These are phyloP conservation scores for Nitzschia putrida DNA, from an alignment of 108 stramenopile species.

Conservation along the genomic window DNA sequence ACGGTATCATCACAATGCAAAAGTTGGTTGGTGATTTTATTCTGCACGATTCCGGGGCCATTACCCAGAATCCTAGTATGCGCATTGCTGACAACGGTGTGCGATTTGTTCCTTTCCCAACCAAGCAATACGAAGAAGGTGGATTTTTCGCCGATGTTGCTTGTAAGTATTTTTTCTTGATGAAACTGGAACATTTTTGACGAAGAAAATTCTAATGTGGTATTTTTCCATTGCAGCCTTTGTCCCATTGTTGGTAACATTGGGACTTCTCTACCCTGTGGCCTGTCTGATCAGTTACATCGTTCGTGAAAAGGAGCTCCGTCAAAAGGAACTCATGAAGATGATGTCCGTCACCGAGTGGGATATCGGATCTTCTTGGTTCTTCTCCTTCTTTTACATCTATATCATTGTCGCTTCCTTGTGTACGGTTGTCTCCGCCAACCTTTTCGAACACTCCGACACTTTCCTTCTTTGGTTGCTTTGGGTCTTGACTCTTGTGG, in stretches of 20 bases:
- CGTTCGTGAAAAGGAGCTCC: constrained; percentile 72
- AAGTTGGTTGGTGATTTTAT: constrained; percentile 77
- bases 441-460: constrained; percentile 55
- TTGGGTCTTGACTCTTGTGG: constrained; percentile 55
- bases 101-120: constrained; percentile 67
- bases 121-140: constrained; percentile 45
- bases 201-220: too few species aligned
- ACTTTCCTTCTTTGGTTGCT: constrained; percentile 53
- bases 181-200: too few species aligned
- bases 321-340: constrained; percentile 88
- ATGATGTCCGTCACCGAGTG: constrained; percentile 84
- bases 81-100: constrained; percentile 59
- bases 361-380: constrained; percentile 79
- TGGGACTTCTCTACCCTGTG: constrained; percentile 75
- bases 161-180: constrained; percentile 27
- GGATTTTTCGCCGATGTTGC: constrained; percentile 64
- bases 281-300: constrained; percentile 62
- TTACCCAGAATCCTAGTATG: too few species aligned
- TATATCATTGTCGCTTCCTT: constrained; percentile 54
- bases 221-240: constrained; percentile 17
- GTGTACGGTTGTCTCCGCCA: constrained; percentile 45
- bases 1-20: constrained; percentile 74
- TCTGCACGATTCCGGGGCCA: constrained; percentile 49
- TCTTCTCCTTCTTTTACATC: constrained; percentile 57
- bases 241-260: constrained; percentile 43